Percentiles rank a stretch among this genome's conserved stretches.
phyloP scores from a whole-genome alignment of 257 asterid species.

The Vinca minor region DNA sequence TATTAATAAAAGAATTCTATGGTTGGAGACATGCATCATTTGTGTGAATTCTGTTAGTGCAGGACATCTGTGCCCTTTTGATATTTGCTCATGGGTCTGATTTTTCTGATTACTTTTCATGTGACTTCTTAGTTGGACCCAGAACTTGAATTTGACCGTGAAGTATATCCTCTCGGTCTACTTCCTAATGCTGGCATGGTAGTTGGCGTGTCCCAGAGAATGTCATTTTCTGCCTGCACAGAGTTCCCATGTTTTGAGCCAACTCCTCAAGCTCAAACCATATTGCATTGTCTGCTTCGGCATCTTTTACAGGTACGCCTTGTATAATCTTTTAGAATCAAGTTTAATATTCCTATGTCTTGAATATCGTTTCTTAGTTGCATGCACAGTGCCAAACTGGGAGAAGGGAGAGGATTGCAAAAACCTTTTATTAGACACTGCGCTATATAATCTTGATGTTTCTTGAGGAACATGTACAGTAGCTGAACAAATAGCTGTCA shows the following conservation, averaged over 20 bases:
- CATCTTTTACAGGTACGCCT: conserved; percentile 93
- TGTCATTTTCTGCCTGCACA: conserved; percentile 95
- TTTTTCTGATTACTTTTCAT: conserved; percentile 19
- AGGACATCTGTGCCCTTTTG: too few species aligned
- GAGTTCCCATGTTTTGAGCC: conserved; percentile 99
- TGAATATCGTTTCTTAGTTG: too few species aligned
- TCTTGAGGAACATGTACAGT: not conserved
- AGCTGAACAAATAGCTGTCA: not conserved
- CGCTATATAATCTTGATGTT: not conserved
- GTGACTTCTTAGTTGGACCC: conserved; percentile 79
- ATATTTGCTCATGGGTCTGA: too few species aligned
- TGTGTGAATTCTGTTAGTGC: too few species aligned
- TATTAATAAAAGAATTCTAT: too few species aligned
- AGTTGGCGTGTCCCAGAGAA: conserved; percentile 97
- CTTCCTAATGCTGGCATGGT: conserved; percentile 97
- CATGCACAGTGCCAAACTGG: too few species aligned
- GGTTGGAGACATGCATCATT: too few species aligned
- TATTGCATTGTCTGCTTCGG: conserved; percentile 90
- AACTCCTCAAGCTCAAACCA: conserved; percentile 97
- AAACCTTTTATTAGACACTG: not conserved
- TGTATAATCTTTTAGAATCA: not conserved
- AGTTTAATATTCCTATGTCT: not conserved
- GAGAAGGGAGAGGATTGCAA: too few species aligned
- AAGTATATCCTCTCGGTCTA: conserved; percentile 96
- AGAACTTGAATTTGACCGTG: conserved; percentile 97